phyloP scores from a whole-genome alignment of 169 alveolate genomes.

The Plasmodium gallinaceum region DNA sequence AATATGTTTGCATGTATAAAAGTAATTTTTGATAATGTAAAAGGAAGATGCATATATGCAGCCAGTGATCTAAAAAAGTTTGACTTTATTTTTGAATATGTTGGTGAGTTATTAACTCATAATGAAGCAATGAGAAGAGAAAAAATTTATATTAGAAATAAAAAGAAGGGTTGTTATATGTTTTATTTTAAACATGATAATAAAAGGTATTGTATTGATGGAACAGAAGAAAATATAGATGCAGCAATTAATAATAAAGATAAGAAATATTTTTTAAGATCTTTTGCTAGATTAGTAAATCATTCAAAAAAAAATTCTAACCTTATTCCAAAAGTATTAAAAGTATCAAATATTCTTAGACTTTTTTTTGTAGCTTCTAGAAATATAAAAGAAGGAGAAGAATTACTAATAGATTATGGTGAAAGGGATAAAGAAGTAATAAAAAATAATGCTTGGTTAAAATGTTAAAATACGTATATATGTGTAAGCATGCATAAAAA shows the following conservation, averaged over 20 bases:
- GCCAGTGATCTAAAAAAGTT: conserved; percentile 88
- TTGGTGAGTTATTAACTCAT: conserved; percentile 89
- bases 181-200: conserved; percentile 88
- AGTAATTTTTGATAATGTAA: conserved; percentile 64
- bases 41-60: conserved; percentile 92
- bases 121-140: conserved; percentile 87
- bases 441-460: conserved; percentile 89
- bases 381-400: conserved; percentile 89
- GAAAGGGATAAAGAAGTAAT: conserved; percentile 89
- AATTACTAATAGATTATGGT: conserved; percentile 91
- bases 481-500: neutral
- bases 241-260: conserved; percentile 83
- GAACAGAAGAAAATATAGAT: conserved; percentile 89
- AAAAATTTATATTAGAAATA: conserved; percentile 77
- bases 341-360: conserved; percentile 81
- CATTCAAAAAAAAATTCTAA: conserved; percentile 91
- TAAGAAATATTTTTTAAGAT: conserved; percentile 43
- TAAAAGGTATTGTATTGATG: conserved; percentile 88
- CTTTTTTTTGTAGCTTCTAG: conserved; percentile 88
- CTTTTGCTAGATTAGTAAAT: conserved; percentile 89
- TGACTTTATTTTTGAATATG: conserved; percentile 89
- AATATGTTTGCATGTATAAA: conserved; percentile 73
- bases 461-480: conserved; percentile 15
- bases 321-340: conserved; percentile 84
- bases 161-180: conserved; percentile 86